Evolutionary conservation across 2,329 filamentous ascomycete species (phyloP).

Genomic region (Arthroderma sp.): DNA sequence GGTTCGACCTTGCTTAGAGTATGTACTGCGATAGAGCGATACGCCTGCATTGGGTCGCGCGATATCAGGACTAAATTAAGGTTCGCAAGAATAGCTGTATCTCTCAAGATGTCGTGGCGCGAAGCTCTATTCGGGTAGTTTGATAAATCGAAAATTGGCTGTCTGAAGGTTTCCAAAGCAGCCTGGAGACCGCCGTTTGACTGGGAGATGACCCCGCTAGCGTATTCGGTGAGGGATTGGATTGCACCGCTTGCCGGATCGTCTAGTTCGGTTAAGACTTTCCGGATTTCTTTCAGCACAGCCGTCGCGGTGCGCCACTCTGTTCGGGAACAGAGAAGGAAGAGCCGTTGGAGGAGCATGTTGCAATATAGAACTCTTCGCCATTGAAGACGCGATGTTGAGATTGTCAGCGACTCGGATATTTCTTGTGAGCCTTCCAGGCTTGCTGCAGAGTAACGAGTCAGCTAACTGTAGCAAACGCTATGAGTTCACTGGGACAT

Average conservation of each 20-base stretch:
- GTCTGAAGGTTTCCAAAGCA: constrained; percentile 55
- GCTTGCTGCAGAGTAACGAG: constrained; percentile 15
- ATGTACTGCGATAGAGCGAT: constrained; percentile 45
- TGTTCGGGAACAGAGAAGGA: constrained; percentile 56
- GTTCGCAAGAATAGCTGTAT: constrained; percentile 49
- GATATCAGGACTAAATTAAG: constrained; percentile 63
- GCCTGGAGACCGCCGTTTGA: constrained; percentile 58
- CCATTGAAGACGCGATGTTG: constrained; percentile 50
- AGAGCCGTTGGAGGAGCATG: constrained; percentile 55
- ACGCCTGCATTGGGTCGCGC: constrained; percentile 45
- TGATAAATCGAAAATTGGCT: constrained; percentile 44
- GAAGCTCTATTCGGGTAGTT: constrained; percentile 23
- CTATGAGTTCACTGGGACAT: neutral
- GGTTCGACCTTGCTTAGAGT: constrained; percentile 55
- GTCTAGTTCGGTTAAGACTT: constrained; percentile 32
- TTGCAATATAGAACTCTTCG: constrained; percentile 54
- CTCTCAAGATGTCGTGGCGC: constrained; percentile 42
- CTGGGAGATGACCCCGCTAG: constrained; percentile 63
- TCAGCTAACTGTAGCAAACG: constrained; percentile 4
- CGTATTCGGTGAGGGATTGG: constrained; percentile 51
- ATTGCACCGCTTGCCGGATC: constrained; percentile 30
- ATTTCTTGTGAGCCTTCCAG: constrained; percentile 28
- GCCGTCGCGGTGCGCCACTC: constrained; percentile 54
- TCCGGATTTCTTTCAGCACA: constrained; percentile 42
- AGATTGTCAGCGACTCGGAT: constrained; percentile 43